Base-by-base conservation (phyloP, 75 land plant genomes). In the Sequoia sempervirens region DNA sequence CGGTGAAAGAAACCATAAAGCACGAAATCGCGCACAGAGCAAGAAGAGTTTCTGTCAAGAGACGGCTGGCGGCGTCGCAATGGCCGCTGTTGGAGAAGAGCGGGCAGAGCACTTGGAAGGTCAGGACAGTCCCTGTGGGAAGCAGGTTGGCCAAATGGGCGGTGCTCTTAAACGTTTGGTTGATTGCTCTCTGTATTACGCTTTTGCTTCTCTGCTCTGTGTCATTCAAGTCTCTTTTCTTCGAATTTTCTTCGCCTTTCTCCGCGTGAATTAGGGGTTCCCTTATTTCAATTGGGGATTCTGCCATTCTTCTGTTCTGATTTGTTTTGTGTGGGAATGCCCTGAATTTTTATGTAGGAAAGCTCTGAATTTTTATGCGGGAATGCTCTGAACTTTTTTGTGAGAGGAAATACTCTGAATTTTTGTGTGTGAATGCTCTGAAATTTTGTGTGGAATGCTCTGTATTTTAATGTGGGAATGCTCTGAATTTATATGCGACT, bases 81-180 rank as follows among this genome's bases (percentile, higher is more conserved):
- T 86, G n/a, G 68, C 96, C 96, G 37, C 83, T 36, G 82, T 90
- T 83, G 36, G 94, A 89, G 82, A 92, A 75, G 30, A 90, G 79
- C 0, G 96, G 96, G 1, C 89, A 72, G 8, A 94, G 82, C 32
- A 90, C 37, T 75, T 94, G 94, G 88, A 94, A 94, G 4, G 84
- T 75, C 28, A 94, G 91, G 30, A 91, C 94, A 2, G 96, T 84
- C 28, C 96, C 96, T 5, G 96, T 92, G 13, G 96, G 96, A n/a
- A 94, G 96, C 28, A 92, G 90, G 50, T 91, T 94, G 7, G 94
- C 84, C 37, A 94, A 74, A 72, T 88, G 86, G 0, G 92, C 91
- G 17, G 92, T 85, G 47, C 88, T 85, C 80, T 84, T 86, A 84
- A 92, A 89, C 4, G 94, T 82, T 74, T 87, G 91, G 38, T 87